phyloP scores from a whole-genome alignment of 768 basidiomycete genomes.

The Kwoniella newhampshirensis region DNA sequence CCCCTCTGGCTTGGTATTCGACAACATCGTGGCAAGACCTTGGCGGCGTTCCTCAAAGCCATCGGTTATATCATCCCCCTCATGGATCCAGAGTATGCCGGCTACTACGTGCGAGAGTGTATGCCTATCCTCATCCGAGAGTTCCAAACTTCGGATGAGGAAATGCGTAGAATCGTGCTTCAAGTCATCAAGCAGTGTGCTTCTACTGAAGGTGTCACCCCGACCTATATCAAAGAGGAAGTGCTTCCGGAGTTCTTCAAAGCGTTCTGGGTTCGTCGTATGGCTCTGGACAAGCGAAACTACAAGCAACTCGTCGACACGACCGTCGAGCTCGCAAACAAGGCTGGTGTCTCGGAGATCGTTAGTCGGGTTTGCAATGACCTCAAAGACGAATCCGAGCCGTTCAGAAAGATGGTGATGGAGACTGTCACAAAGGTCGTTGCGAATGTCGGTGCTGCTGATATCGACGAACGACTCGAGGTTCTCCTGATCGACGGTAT shows the following conservation, averaged over 20 bases:
- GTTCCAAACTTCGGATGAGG: constrained; percentile 98
- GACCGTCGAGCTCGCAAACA: constrained; percentile 96
- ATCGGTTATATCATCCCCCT: constrained; percentile 99
- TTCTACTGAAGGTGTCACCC: constrained; percentile 94
- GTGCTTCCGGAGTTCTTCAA: constrained; percentile 99
- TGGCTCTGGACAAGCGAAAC: constrained; percentile 95
- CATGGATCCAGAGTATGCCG: constrained; percentile 99
- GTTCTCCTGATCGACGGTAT: constrained; percentile 94
- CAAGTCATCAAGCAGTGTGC: constrained; percentile 99
- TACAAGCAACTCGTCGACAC: constrained; percentile 98
- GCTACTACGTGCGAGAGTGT: constrained; percentile 93
- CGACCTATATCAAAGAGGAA: constrained; percentile 93
- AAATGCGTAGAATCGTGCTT: constrained; percentile 99
- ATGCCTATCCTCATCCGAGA: constrained; percentile 66
- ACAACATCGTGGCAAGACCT: constrained; percentile 89
- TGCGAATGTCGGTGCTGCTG: constrained; percentile 88
- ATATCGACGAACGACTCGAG: constrained; percentile 94
- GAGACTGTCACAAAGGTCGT: constrained; percentile 98
- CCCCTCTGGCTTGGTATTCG: constrained; percentile 92
- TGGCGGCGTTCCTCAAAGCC: constrained; percentile 93
- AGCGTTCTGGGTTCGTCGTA: constrained; percentile 88
- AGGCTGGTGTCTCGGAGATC: constrained; percentile 93
- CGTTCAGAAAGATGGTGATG: constrained; percentile 95
- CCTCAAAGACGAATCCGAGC: constrained; percentile 65
- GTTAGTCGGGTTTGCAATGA: constrained; percentile 85